Evolutionary conservation across 306 rosid species (phyloP).

Genomic region (Glycine tomentella): DNA sequence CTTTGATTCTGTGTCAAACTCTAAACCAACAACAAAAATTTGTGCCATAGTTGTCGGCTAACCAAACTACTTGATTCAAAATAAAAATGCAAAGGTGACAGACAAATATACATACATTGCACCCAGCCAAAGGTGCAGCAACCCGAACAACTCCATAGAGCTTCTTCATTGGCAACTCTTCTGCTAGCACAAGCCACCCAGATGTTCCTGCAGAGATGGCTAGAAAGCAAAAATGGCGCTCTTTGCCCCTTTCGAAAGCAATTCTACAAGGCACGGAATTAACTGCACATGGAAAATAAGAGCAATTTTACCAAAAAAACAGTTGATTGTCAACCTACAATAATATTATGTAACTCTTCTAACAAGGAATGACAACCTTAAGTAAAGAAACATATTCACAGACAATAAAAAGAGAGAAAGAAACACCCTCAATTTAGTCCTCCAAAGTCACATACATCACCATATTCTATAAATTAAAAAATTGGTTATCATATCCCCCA

Average conservation of each 20-base stretch:
- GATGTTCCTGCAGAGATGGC: constrained; percentile 73
- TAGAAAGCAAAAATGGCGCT: constrained; percentile 76
- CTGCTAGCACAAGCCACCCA: constrained; percentile 87
- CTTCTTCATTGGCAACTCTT: constrained; percentile 76
- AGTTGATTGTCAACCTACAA: constrained; percentile 1
- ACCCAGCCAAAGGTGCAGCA: constrained; percentile 90
- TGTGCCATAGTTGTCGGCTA: constrained; percentile 13
- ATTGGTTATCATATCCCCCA: not conserved
- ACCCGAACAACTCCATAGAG: constrained; percentile 74
- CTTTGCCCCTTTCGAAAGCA: constrained; percentile 94
- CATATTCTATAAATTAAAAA: not conserved
- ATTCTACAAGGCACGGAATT: constrained; percentile 88
- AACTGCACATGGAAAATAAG: constrained; percentile 60
- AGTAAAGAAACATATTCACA: not conserved
- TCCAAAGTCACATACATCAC: not conserved
- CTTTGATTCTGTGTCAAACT: not conserved
- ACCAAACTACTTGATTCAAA: constrained; percentile 27
- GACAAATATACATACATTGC: constrained; percentile 68
- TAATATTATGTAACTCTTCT: not conserved
- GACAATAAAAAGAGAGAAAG: not conserved
- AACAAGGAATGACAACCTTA: constrained; percentile 16
- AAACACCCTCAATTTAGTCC: not conserved
- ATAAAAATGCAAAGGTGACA: constrained; percentile 34
- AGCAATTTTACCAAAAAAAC: constrained; percentile 38
- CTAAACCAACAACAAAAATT: constrained; percentile 11